These are phyloP conservation scores for Trichoderma sp. DNA, from an alignment of 2,329 filamentous ascomycete species.

Conservation along the genomic window DNA sequence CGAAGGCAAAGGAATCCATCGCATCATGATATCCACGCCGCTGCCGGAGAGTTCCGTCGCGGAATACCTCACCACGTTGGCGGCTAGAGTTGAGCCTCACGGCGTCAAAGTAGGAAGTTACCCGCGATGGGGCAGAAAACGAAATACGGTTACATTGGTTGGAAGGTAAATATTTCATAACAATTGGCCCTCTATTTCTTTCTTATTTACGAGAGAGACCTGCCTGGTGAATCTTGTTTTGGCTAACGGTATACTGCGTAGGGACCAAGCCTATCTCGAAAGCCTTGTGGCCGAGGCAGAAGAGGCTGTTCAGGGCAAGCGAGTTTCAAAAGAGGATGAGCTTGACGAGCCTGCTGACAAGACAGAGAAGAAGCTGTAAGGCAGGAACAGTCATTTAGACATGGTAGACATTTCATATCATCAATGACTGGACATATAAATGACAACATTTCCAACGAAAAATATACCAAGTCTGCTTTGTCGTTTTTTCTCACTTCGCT, in stretches of 20 bases:
- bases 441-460: neutral
- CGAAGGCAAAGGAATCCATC: slow-evolving; percentile 76
- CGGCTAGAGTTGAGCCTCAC: slow-evolving; percentile 69
- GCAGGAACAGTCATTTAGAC: too few relatives aligned
- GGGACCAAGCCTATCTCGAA: slow-evolving; percentile 77
- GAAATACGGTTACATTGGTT: slow-evolving; percentile 90
- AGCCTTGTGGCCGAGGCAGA: slow-evolving; percentile 78
- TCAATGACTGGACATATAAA: neutral
- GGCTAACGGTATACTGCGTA: slow-evolving; percentile 36
- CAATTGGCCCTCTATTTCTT: neutral
- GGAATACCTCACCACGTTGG: slow-evolving; percentile 78
- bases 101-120: slow-evolving; percentile 96
- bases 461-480: neutral
- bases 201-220: too few relatives aligned
- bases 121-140: slow-evolving; percentile 84
- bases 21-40: slow-evolving; percentile 85
- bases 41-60: slow-evolving; percentile 85
- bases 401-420: neutral
- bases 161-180: slow-evolving; percentile 50
- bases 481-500: neutral
- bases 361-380: slow-evolving; percentile 19
- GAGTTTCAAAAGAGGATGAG: slow-evolving; percentile 72
- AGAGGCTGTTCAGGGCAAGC: slow-evolving; percentile 71
- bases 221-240: too few relatives aligned
- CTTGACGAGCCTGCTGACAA: slow-evolving; percentile 54